Evolutionary conservation across 192 early-diverging fungal species (phyloP).

Genomic region (Funneliformis mosseae): DNA sequence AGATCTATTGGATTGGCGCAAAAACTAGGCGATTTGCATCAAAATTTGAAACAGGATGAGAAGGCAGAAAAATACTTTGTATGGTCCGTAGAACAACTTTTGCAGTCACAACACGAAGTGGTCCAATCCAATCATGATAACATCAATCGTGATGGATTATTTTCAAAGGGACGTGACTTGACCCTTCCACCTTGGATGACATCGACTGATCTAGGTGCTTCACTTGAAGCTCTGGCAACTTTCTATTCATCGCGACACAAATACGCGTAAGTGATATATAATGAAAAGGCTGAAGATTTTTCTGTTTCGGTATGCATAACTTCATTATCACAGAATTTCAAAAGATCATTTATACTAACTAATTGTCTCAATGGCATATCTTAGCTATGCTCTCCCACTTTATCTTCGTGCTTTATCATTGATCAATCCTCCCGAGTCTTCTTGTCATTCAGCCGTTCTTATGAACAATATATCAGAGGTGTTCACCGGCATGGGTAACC

Average conservation of each 20-base stretch:
- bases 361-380: neutral
- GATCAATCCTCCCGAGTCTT: constrained; percentile 37
- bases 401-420: constrained; percentile 56
- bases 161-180: constrained; percentile 47
- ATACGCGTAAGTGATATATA: constrained; percentile 47
- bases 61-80: constrained; percentile 59
- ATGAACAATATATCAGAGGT: constrained; percentile 64
- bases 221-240: constrained; percentile 54
- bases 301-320: neutral
- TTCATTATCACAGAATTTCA: constrained; percentile 1
- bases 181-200: constrained; percentile 59
- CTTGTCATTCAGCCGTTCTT: constrained; percentile 55
- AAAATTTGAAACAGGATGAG: constrained; percentile 44
- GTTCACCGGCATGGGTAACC: constrained; percentile 51
- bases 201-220: constrained; percentile 53
- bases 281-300: neutral
- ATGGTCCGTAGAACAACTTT: constrained; percentile 59
- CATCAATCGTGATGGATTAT: constrained; percentile 27
- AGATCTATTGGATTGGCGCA: constrained; percentile 55
- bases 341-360: constrained; percentile 4
- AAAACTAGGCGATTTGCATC: constrained; percentile 57
- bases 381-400: constrained; percentile 57
- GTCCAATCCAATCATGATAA: constrained; percentile 8
- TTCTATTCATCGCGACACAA: constrained; percentile 56
- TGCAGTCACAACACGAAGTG: constrained; percentile 36